Percentiles rank a stretch among this genome's conserved stretches.
Conservation (phyloP, 2,329 filamentous ascomycete genomes). For the Clonostachys rhizophaga region DNA sequence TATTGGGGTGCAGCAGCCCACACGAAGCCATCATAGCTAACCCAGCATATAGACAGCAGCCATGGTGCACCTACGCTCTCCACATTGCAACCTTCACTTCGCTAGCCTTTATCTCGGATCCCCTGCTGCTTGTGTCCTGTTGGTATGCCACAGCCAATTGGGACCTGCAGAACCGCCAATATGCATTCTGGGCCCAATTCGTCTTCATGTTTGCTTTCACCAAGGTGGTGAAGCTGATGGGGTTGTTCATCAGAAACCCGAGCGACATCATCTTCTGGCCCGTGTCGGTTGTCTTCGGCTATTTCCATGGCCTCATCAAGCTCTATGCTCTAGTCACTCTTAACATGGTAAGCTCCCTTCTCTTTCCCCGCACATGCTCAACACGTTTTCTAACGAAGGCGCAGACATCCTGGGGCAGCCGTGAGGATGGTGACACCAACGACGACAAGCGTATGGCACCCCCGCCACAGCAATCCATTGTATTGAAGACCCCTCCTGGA, state of each 20-base stretch:
- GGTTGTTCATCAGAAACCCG: constrained; percentile 80
- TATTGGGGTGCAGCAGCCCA: constrained; percentile 3
- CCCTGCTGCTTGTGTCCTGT: constrained; percentile 64
- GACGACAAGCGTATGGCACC: constrained; percentile 65
- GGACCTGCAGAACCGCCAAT: constrained; percentile 44
- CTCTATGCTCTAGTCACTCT: constrained; percentile 80
- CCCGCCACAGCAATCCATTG: constrained; percentile 31
- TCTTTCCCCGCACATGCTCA: neutral
- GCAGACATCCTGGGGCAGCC: constrained; percentile 95
- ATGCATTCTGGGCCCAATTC: constrained; percentile 57
- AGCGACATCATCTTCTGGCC: constrained; percentile 75
- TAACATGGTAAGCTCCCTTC: constrained; percentile 63
- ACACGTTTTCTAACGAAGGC: constrained; percentile 2
- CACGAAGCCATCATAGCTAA: constrained; percentile 2
- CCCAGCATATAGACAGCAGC: constrained; percentile 63
- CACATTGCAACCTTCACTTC: constrained; percentile 91
- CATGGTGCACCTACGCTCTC: constrained; percentile 90
- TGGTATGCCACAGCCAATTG: constrained; percentile 64
- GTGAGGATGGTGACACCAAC: constrained; percentile 84
- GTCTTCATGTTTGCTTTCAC: constrained; percentile 76
- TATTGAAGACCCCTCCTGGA: constrained; percentile 37
- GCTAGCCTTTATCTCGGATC: constrained; percentile 75
- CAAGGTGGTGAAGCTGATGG: constrained; percentile 87
- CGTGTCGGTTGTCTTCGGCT: constrained; percentile 85
- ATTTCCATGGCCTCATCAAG: constrained; percentile 90